Conservation (phyloP, 2,329 filamentous ascomycete species). For the Monilinia polystroma region DNA sequence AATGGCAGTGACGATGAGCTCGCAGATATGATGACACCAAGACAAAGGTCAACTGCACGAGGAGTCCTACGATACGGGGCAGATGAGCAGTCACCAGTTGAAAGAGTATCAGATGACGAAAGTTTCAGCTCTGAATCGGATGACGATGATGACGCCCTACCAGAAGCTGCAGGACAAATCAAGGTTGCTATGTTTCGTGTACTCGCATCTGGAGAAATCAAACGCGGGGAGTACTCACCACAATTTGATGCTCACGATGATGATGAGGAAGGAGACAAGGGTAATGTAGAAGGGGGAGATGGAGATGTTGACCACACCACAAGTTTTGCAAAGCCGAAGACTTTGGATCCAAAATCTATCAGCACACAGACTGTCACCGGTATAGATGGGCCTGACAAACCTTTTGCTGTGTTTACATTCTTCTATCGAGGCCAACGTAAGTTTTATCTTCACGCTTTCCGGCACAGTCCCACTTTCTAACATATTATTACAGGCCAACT, state of each 20-base stretch:
- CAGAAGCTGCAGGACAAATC: conserved; percentile 95
- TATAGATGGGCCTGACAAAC: conserved; percentile 92
- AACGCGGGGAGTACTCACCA: conserved; percentile 95
- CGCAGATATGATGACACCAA: conserved; percentile 40
- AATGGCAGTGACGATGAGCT: conserved; percentile 50
- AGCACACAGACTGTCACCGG: conserved; percentile 99
- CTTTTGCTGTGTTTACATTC: conserved; percentile 96
- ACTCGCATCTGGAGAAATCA: conserved; percentile 92
- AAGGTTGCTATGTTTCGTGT: conserved; percentile 97
- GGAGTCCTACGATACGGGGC: conserved; percentile 78
- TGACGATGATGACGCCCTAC: conserved; percentile 80
- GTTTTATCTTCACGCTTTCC: conserved; percentile 43
- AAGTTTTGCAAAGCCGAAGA: conserved; percentile 95
- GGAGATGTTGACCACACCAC: conserved; percentile 94
- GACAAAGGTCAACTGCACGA: conserved; percentile 29
- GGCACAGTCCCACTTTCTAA: conserved; percentile 26
- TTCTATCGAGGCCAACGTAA: conserved; percentile 93
- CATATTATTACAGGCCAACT: conserved; percentile 67
- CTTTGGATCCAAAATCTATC: conserved; percentile 92
- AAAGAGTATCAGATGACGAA: conserved; percentile 61
- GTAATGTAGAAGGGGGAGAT: conserved; percentile 52
- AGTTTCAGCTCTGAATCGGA: conserved; percentile 71
- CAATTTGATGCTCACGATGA: conserved; percentile 97
- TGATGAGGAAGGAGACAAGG: conserved; percentile 56
- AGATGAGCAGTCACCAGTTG: conserved; percentile 71